phyloP scores from a whole-genome alignment of 768 basidiomycete species.

The Leucosporidium yakuticum region DNA sequence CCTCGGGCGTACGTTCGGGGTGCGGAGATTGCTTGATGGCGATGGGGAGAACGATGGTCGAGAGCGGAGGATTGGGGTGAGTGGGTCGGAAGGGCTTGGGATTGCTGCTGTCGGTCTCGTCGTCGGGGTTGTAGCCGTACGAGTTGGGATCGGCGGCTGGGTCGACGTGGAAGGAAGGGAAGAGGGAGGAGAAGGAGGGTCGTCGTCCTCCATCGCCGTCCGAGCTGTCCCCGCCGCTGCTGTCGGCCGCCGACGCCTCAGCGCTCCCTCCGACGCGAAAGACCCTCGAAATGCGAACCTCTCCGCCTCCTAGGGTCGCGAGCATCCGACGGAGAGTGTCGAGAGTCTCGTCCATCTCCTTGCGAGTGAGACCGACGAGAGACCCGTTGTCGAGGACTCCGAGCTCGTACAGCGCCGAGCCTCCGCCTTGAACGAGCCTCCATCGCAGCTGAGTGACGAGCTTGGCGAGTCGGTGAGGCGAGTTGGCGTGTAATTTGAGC shows the following conservation, averaged over 20 bases:
- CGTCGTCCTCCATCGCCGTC: background rate
- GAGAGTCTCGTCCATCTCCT: conserved; percentile 71
- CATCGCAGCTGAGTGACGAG: conserved; percentile 95
- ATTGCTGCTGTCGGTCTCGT: background rate
- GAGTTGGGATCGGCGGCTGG: background rate
- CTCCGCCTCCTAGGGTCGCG: conserved; percentile 67
- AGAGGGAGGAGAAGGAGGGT: background rate
- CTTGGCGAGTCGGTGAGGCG: conserved; percentile 45
- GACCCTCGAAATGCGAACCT: conserved; percentile 14
- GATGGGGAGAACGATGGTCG: background rate
- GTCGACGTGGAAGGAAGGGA: conserved; percentile 15
- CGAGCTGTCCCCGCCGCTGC: background rate
- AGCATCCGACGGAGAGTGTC: conserved; percentile 92
- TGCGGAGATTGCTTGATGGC: conserved; percentile 8
- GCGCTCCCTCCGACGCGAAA: conserved; percentile 9
- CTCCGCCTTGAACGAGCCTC: conserved; percentile 78
- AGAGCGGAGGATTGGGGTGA: background rate
- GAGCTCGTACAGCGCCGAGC: conserved; percentile 72
- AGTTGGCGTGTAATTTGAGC: conserved; percentile 11
- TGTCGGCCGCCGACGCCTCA: background rate
- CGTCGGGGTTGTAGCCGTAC: background rate
- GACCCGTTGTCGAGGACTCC: conserved; percentile 82
- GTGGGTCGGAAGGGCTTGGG: background rate
- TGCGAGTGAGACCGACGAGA: conserved; percentile 66
- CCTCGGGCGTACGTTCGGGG: conserved; percentile 16